Evolutionary conservation across 208 protist genomes (phyloP).

Genomic region (Crithidia bombi): DNA sequence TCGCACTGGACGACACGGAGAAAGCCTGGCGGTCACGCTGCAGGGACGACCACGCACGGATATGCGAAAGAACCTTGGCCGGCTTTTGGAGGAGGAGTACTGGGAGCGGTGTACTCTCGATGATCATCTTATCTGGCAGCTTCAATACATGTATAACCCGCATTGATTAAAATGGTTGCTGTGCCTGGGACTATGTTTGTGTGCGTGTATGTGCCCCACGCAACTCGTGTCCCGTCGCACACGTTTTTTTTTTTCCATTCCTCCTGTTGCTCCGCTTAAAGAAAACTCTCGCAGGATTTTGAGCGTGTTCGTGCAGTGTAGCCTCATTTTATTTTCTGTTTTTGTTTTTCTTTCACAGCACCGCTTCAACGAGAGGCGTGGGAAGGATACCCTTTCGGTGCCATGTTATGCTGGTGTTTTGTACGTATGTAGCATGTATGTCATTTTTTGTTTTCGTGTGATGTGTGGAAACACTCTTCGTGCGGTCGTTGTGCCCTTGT

Average conservation of each 20-base stretch:
- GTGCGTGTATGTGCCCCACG: background rate
- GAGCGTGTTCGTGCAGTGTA: too few species aligned
- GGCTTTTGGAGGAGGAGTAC: conserved; percentile 55
- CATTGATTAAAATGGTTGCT: background rate
- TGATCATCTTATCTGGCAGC: conserved; percentile 44
- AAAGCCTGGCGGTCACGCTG: conserved; percentile 1
- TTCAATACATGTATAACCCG: conserved; percentile 28
- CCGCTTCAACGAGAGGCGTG: too few species aligned
- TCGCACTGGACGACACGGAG: background rate
- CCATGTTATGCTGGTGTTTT: too few species aligned
- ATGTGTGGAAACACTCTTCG: background rate
- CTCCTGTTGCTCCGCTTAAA: conserved; percentile 1
- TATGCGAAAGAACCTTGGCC: conserved; percentile 40
- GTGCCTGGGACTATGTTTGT: background rate
- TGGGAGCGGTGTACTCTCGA: conserved; percentile 38
- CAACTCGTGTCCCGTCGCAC: too few species aligned
- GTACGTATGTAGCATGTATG: too few species aligned
- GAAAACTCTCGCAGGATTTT: too few species aligned
- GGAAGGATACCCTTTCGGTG: too few species aligned
- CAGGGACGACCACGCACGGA: conserved; percentile 13
- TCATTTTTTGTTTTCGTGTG: background rate
- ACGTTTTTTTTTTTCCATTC: conserved; percentile 12
- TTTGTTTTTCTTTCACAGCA: too few species aligned
- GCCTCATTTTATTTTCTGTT: too few species aligned
- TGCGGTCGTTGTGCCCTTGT: too few species aligned